Percentiles rank a stretch among this genome's conserved stretches.
Evolutionary conservation across 345 rosid genomes (phyloP).

Genomic region (Arabis hirsuta): DNA sequence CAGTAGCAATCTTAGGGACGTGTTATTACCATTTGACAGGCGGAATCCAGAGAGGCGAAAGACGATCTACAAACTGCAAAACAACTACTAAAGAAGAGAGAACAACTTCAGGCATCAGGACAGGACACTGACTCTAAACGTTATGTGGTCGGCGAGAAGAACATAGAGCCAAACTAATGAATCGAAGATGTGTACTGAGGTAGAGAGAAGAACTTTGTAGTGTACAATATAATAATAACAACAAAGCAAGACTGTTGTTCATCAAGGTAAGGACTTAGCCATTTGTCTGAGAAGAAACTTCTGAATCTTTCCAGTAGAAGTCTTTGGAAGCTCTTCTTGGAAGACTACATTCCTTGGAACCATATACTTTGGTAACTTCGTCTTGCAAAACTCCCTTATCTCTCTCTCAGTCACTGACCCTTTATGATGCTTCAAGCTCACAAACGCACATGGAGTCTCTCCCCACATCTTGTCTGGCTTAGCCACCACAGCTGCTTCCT

Average conservation of each 20-base stretch:
- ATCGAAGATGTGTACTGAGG: conserved; percentile 29
- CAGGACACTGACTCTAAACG: conserved; percentile 51
- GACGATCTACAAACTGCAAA: conserved; percentile 62
- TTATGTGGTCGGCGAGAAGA: conserved; percentile 58
- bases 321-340: conserved; percentile 59
- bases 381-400: conserved; percentile 56
- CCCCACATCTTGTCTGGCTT: conserved; percentile 65
- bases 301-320: conserved; percentile 67
- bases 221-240: conserved; percentile 15
- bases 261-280: conserved; percentile 44
- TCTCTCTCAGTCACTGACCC: conserved; percentile 45
- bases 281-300: conserved; percentile 56
- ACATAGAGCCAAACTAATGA: conserved; percentile 21
- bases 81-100: conserved; percentile 71
- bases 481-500: conserved; percentile 70
- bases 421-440: conserved; percentile 50
- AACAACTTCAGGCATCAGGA: conserved; percentile 69
- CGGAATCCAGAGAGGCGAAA: conserved; percentile 58
- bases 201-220: neutral
- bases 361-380: conserved; percentile 59
- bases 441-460: conserved; percentile 67
- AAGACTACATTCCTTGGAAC: conserved; percentile 62
- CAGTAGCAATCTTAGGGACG: conserved; percentile 8
- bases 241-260: conserved; percentile 5
- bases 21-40: conserved; percentile 48